phyloP scores from a whole-genome alignment of 1,284 basidiomycete species.

The Trichosporon sp. region DNA sequence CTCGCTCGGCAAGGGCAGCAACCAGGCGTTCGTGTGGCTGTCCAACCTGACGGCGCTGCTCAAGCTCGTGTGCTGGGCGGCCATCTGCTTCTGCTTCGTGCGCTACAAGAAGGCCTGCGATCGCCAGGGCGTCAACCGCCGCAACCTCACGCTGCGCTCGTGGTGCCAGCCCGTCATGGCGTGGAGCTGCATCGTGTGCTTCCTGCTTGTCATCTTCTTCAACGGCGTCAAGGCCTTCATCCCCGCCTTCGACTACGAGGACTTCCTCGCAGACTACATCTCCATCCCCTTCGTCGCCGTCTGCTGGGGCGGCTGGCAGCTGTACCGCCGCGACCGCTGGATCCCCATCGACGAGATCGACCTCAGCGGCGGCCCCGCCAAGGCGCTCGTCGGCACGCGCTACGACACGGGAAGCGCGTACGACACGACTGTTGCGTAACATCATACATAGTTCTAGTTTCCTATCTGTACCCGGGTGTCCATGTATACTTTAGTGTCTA shows the following conservation, averaged over 20 bases:
- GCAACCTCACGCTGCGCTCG: conserved; percentile 60
- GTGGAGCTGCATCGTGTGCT: conserved; percentile 9
- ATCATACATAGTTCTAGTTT: not conserved
- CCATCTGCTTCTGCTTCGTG: conserved; percentile 60
- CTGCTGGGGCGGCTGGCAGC: not conserved
- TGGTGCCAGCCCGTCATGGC: conserved; percentile 46
- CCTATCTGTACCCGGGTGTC: not conserved
- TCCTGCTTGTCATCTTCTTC: conserved; percentile 13
- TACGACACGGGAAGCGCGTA: conserved; percentile 4
- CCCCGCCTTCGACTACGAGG: conserved; percentile 26
- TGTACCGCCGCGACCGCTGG: conserved; percentile 4
- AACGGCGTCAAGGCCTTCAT: conserved; percentile 13
- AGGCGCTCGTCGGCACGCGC: conserved; percentile 13
- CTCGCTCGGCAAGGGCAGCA: conserved; percentile 27
- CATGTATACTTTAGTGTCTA: not conserved
- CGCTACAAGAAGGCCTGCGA: conserved; percentile 69
- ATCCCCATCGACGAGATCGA: conserved; percentile 18
- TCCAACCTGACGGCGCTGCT: conserved; percentile 27
- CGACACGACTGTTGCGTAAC: not conserved
- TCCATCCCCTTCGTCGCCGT: conserved; percentile 9
- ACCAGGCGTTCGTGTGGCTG: conserved; percentile 37
- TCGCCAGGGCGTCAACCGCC: conserved; percentile 58
- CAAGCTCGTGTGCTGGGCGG: conserved; percentile 33
- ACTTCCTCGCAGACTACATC: conserved; percentile 12
- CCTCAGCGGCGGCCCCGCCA: conserved; percentile 13